phyloP scores from a whole-genome alignment of 2,329 filamentous ascomycete genomes.

The Cordyceps cicadae region DNA sequence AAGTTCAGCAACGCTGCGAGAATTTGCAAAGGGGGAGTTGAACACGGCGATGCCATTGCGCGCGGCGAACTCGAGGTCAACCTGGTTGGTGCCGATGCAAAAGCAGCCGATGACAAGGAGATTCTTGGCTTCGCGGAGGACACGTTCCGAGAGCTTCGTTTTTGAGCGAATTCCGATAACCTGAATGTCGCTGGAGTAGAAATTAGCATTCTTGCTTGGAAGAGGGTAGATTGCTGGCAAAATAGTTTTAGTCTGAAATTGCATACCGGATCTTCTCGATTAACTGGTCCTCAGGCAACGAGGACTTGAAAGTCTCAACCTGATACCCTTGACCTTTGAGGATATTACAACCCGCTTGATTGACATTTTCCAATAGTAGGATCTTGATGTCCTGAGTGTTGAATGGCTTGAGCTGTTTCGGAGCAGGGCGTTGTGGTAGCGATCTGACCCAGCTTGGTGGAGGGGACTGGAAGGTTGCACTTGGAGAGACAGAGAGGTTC shows the following conservation, averaged over 20 bases:
- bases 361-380: conserved; percentile 90
- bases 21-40: conserved; percentile 98
- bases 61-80: conserved; percentile 77
- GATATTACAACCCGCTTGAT: conserved; percentile 78
- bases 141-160: conserved; percentile 81
- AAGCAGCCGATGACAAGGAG: conserved; percentile 95
- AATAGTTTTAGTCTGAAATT: neutral
- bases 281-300: conserved; percentile 82
- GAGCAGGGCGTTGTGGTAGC: conserved; percentile 29
- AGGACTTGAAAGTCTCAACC: conserved; percentile 84
- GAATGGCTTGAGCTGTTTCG: conserved; percentile 88
- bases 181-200: conserved; percentile 66
- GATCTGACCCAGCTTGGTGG: conserved; percentile 52
- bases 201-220: conserved; percentile 4
- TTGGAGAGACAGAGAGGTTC: conserved; percentile 64
- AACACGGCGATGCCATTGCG: conserved; percentile 89
- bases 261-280: conserved; percentile 90
- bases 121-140: conserved; percentile 84
- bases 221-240: conserved; percentile 11
- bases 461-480: conserved; percentile 65
- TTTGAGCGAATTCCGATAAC: conserved; percentile 98
- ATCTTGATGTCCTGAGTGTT: conserved; percentile 96
- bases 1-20: conserved; percentile 89
- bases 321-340: conserved; percentile 84
- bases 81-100: conserved; percentile 97